Evolutionary conservation across 768 basidiomycete genomes (phyloP).

Genomic region (Trametes coccinea): DNA sequence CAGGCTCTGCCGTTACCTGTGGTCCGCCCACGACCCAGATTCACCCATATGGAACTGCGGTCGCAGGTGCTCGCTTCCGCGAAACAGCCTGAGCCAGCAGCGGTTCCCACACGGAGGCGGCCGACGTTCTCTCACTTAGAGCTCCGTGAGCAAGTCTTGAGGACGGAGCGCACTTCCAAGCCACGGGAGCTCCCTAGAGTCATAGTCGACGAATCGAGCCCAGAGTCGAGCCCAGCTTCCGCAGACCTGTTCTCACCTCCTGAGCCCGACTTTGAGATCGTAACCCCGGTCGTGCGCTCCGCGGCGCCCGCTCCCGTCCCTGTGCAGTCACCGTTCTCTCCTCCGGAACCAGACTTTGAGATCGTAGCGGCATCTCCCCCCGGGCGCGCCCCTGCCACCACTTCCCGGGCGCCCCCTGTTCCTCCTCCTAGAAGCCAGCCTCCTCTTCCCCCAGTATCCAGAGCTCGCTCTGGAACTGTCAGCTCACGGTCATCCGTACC

Average conservation of each 20-base stretch:
- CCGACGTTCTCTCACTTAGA: conserved; percentile 25
- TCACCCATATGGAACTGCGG: conserved; percentile 28
- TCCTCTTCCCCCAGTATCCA: not conserved
- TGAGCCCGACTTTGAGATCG: conserved; percentile 9
- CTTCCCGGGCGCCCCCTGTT: not conserved
- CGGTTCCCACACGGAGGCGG: not conserved
- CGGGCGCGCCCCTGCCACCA: not conserved
- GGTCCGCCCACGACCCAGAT: conserved; percentile 4
- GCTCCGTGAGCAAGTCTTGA: conserved; percentile 21
- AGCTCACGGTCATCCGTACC: conserved; percentile 5
- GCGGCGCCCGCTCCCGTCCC: not conserved
- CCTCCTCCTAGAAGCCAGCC: not conserved
- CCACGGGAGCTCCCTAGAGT: not conserved
- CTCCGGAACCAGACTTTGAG: conserved; percentile 18
- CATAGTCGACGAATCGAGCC: not conserved
- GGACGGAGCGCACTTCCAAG: not conserved
- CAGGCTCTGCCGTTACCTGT: too few species aligned
- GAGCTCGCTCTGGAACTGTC: conserved; percentile 20
- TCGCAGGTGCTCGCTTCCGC: not conserved
- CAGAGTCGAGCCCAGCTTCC: conserved; percentile 1
- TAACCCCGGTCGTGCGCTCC: conserved; percentile 4
- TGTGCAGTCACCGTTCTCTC: not conserved
- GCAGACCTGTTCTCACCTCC: conserved; percentile 10
- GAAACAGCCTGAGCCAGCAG: not conserved
- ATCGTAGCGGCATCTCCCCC: conserved; percentile 7